Base-by-base conservation (phyloP, 2,329 filamentous ascomycete species). In the Dactylellina leptospora region DNA sequence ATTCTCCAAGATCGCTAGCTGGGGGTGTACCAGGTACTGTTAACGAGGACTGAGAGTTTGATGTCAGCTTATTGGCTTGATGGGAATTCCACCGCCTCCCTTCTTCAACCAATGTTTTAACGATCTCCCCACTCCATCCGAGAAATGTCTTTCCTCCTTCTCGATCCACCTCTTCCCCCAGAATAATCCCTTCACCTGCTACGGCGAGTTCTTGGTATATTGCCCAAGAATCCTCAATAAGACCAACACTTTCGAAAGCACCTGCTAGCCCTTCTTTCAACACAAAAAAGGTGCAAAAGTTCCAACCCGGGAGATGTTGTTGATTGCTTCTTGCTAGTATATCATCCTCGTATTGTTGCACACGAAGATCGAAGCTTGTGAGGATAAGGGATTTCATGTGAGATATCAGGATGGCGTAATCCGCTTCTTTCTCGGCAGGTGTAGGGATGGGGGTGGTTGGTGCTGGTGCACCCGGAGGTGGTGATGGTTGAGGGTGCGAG, bases 241-340 rank as follows among this genome's bases (percentile, higher is more conserved):
- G 83, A 0, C 96, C 96, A 2, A 97, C 93, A 78, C 91, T 97
- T 79, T 99, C 96, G 75, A 99, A 96, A 0, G 93, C 96, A 75
- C 91, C 86, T 0, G 95, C 93, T 33, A 99, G 82, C 0, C 95
- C 95, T 79, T 99, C 95, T 78, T 99, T 99, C 6, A 99, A 84
- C 13, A 99, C 93, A 79, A 99, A 99, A 79, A 99, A 99, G 0
- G 95, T 99, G 80, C 95, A 97, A 78, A 99, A 99, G 78, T 99
- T 99, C 95, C 95, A 99, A 0, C 95, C 95, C 0, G 95, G 95
- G 16, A 99, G 81, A 30, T 84, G 88, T 48, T 93, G 86, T 79
- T 97, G 93, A 0, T 89, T 86, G 76, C 97, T 93, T 78, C 93
- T 95, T 79, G 97, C 95, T 74, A 91, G 90, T 75, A 99, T 96